Base-by-base conservation (phyloP, 2,329 filamentous ascomycete genomes). In the Cercospora canescens region DNA sequence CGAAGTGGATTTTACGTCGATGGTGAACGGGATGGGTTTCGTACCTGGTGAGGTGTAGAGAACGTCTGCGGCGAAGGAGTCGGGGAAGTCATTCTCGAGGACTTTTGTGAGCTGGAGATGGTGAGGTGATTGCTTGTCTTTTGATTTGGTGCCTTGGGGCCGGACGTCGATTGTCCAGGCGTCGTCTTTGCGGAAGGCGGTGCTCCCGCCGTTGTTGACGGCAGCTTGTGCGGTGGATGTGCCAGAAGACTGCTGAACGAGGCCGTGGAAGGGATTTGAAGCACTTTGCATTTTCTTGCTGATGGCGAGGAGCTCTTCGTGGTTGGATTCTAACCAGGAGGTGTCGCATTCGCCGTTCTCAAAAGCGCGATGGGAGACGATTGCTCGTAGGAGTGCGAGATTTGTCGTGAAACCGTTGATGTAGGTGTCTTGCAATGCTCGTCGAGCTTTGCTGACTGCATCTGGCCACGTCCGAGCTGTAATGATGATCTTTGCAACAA, bases 371-470 rank as follows among this genome's bases (percentile, higher is more conserved):
- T 85, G 83, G 0, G 77, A 76, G 4, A 87, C 76, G 16, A 89
- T 86, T 0, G 82, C 86, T 41, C 81, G 78, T 0, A 90, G 79
- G 1, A 88, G 75, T 57, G 81, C 77, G 16, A 89, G 69, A 65
- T 88, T 89, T 0, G 87, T 89, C 69, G 85, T 85, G 4, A 89
- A 79, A 1, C 87, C 88, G 0, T 72, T 74, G n/a, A 90, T 81
- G 2, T 74, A 76, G 0, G 85, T 85, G 67, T 89, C 87, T 16
- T 82, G 77, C 0, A 90, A 76, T 0, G 86, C 86, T 35, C 86
- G 78, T 59, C 79, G 79, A 0, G 86, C 84, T 73, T 88, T 89
- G 2, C 74, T 72, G 1, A 89, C 80, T 0, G 79, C 80, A 12
- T 80, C 81, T n/a, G 79, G 71, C 85, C 86, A 89, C 7, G 78